Percentiles rank a stretch among this genome's conserved stretches.
These are phyloP conservation scores for Herpotrichia juniperi DNA, from an alignment of 2,329 filamentous ascomycete species.

Conservation along the genomic window DNA sequence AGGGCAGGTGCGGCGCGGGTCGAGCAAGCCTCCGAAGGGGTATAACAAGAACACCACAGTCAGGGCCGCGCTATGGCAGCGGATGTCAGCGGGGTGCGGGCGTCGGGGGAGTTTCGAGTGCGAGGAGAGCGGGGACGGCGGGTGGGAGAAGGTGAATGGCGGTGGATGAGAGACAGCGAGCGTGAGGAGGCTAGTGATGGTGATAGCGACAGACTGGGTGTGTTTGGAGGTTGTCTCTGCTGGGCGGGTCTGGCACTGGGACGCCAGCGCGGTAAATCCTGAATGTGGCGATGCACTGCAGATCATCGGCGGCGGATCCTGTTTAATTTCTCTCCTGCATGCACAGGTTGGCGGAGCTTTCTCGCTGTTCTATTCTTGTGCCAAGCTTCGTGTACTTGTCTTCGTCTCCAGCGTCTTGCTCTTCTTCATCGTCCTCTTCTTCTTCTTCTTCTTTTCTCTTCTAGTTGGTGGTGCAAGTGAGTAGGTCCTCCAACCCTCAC, in stretches of 20 bases:
- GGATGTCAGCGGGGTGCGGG: conserved; percentile 10
- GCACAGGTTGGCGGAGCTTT: background rate
- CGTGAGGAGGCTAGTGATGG: conserved; percentile 3
- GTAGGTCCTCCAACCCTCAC: no score
- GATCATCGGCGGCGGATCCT: background rate
- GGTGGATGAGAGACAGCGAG: conserved; percentile 3
- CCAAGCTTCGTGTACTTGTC: no score
- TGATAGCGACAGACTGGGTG: conserved; percentile 14
- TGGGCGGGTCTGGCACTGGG: conserved; percentile 3
- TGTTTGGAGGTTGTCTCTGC: conserved; percentile 1
- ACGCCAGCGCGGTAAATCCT: conserved; percentile 18
- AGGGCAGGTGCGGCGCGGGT: conserved; percentile 2
- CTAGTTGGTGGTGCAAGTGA: no score
- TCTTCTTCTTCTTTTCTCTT: no score
- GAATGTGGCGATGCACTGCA: conserved; percentile 1
- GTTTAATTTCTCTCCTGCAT: conserved; percentile 1
- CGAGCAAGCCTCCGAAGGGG: background rate
- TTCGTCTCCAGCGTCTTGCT: no score
- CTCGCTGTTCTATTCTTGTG: no score
- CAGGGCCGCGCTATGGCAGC: conserved; percentile 1
- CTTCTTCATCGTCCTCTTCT: no score
- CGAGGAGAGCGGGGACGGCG: background rate
- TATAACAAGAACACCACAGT: background rate
- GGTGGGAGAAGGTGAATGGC: background rate
- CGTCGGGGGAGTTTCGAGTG: conserved; percentile 8